A percentile compares a stretch with the other conserved stretches of the same genome.
These are phyloP conservation scores for Galerina marginata DNA, from an alignment of 768 basidiomycete species.

Conservation along the genomic window DNA sequence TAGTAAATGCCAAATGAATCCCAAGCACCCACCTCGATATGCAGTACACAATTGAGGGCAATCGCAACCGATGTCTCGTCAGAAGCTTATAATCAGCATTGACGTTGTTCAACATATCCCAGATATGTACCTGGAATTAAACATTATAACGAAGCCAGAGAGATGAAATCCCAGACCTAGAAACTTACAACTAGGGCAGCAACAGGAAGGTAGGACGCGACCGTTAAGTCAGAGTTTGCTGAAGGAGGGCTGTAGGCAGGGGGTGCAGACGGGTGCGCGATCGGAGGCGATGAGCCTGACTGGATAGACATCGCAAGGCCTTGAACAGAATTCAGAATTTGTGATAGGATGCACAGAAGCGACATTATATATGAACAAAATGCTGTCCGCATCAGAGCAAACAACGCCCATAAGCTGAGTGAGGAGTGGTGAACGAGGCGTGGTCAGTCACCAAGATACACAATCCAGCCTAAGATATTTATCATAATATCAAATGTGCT, in stretches of 20 bases:
- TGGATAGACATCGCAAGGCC: too few relatives aligned
- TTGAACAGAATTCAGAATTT: too few relatives aligned
- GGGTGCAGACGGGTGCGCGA: too few relatives aligned
- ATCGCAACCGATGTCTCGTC: neutral
- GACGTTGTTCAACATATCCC: constrained; percentile 9
- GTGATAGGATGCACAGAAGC: too few relatives aligned
- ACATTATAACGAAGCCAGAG: neutral
- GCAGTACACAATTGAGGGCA: constrained; percentile 2
- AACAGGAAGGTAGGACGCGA: neutral
- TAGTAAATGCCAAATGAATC: neutral
- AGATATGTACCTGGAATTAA: constrained; percentile 2
- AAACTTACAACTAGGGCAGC: neutral
- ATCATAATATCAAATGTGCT: too few relatives aligned
- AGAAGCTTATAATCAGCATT: constrained; percentile 1
- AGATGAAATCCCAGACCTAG: neutral
- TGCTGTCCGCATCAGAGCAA: too few relatives aligned
- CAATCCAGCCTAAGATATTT: too few relatives aligned
- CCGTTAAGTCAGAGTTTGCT: neutral
- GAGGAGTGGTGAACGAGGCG: too few relatives aligned
- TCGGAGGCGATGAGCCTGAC: too few relatives aligned
- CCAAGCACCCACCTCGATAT: constrained; percentile 6
- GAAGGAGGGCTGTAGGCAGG: neutral
- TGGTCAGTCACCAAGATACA: too few relatives aligned
- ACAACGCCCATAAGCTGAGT: too few relatives aligned
- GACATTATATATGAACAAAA: too few relatives aligned